A percentile compares a stretch with the other conserved stretches of the same genome.
phyloP scores from a whole-genome alignment of 306 rosid genomes.

The Prunus kanzakura region DNA sequence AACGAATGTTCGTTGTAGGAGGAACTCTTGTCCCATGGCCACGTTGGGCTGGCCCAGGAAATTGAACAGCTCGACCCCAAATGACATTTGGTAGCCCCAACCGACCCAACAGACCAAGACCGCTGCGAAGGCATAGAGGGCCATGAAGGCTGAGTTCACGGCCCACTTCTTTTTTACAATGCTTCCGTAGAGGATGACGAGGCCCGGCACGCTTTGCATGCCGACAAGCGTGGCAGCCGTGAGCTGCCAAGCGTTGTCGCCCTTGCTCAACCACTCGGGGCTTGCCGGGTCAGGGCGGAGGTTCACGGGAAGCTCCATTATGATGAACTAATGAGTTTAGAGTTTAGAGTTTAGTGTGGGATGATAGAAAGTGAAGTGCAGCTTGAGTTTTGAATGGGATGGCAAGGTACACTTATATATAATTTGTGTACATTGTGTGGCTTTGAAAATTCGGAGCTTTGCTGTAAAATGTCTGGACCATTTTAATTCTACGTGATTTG shows the following conservation, averaged over 20 bases:
- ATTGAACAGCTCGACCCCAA: slow-evolving; percentile 8
- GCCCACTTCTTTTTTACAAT: slow-evolving; percentile 55
- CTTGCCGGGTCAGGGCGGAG: not conserved
- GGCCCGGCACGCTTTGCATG: slow-evolving; percentile 50
- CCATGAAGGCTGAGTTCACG: slow-evolving; percentile 50
- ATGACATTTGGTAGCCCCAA: slow-evolving; percentile 42
- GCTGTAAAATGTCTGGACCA: not conserved
- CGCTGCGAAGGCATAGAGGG: slow-evolving; percentile 45
- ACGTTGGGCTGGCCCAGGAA: slow-evolving; percentile 32
- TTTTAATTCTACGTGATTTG: not conserved
- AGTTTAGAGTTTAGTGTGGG: not conserved
- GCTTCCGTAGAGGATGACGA: slow-evolving; percentile 50
- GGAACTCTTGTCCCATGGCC: slow-evolving; percentile 16
- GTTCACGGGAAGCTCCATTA: slow-evolving; percentile 2
- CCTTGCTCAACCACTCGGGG: slow-evolving; percentile 47
- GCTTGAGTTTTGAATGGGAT: not conserved
- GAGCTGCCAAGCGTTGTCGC: slow-evolving; percentile 49
- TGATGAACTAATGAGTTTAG: not conserved
- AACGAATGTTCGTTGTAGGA: not conserved
- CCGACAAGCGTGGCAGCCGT: slow-evolving; percentile 44
- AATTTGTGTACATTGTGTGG: not conserved
- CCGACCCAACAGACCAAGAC: slow-evolving; percentile 47
- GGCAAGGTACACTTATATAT: not conserved
- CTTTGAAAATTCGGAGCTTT: not conserved
- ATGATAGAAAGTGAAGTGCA: too few relatives aligned